A percentile compares a stretch with the other conserved stretches of the same genome.
Conservation (phyloP, 73 alveolate species). For the Breviolum minutum region DNA sequence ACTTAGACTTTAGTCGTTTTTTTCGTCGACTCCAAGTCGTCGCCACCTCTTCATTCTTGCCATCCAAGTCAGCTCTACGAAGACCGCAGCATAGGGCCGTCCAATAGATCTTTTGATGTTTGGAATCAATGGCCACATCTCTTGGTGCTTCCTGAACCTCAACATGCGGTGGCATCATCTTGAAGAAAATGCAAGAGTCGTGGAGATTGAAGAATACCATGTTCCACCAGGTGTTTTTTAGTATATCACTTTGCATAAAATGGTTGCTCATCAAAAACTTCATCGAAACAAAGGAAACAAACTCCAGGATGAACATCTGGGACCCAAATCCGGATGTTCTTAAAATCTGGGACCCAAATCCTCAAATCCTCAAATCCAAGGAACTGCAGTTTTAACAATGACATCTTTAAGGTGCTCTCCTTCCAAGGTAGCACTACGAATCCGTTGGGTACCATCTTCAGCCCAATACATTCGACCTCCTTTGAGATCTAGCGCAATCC, state of each 20-base stretch:
- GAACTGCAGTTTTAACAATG: slow-evolving; percentile 9
- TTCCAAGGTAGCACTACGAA: slow-evolving; percentile 75
- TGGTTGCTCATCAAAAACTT: background rate
- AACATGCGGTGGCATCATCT: background rate
- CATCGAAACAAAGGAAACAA: too few relatives aligned
- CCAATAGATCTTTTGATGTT: slow-evolving; percentile 65
- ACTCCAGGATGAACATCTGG: background rate
- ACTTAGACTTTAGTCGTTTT: background rate
- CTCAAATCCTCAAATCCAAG: too few relatives aligned
- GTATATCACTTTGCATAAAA: background rate
- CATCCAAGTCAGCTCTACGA: slow-evolving; percentile 71
- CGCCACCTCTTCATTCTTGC: slow-evolving; percentile 45
- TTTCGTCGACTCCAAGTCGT: background rate
- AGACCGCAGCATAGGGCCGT: slow-evolving; percentile 82
- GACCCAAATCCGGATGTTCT: background rate
- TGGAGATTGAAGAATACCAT: too few relatives aligned
- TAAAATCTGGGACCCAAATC: too few relatives aligned
- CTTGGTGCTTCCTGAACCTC: slow-evolving; percentile 84
- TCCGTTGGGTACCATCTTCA: slow-evolving; percentile 63
- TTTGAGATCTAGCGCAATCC: slow-evolving; percentile 43
- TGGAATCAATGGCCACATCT: slow-evolving; percentile 70
- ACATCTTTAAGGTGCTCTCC: slow-evolving; percentile 36
- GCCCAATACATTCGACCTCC: slow-evolving; percentile 66
- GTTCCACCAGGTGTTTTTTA: background rate
- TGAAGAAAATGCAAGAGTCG: too few relatives aligned